Evolutionary conservation across 2,329 filamentous ascomycete genomes (phyloP).

Genomic region (Neofusicoccum kwambonambiense): DNA sequence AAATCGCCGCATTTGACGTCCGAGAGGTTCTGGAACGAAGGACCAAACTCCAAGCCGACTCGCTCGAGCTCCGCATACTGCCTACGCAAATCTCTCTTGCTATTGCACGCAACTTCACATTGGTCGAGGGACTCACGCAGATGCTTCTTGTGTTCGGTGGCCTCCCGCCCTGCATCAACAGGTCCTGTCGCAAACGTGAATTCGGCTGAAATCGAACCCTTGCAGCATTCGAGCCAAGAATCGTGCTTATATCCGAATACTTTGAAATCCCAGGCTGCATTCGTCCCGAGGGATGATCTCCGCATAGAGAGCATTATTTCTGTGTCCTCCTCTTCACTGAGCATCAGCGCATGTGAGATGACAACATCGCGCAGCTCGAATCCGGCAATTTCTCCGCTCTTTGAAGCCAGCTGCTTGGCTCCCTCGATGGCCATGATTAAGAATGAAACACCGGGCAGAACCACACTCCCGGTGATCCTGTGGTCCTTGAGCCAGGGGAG

Average conservation of each 20-base stretch:
- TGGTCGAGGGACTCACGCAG: background rate
- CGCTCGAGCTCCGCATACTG: slow-evolving; percentile 4
- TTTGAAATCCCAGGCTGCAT: background rate
- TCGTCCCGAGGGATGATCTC: background rate
- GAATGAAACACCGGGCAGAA: background rate
- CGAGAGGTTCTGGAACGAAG: background rate
- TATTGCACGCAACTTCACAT: background rate
- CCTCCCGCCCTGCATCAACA: background rate
- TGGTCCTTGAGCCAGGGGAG: slow-evolving; percentile 50
- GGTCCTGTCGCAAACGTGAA: background rate
- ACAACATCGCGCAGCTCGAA: slow-evolving; percentile 1
- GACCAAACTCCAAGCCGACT: slow-evolving; percentile 6
- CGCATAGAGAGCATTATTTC: slow-evolving; percentile 8
- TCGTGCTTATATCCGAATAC: background rate
- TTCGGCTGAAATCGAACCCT: background rate
- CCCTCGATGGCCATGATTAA: slow-evolving; percentile 5
- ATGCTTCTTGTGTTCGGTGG: background rate
- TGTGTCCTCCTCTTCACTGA: background rate
- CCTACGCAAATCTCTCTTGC: slow-evolving; percentile 5
- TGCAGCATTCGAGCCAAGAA: slow-evolving; percentile 8
- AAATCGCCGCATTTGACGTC: background rate
- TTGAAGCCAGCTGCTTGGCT: background rate
- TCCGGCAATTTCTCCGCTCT: background rate
- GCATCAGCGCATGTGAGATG: slow-evolving; percentile 2
- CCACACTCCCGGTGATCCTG: slow-evolving; percentile 24